Conservation (phyloP, 768 basidiomycete genomes). For the Crucibulum laeve region DNA sequence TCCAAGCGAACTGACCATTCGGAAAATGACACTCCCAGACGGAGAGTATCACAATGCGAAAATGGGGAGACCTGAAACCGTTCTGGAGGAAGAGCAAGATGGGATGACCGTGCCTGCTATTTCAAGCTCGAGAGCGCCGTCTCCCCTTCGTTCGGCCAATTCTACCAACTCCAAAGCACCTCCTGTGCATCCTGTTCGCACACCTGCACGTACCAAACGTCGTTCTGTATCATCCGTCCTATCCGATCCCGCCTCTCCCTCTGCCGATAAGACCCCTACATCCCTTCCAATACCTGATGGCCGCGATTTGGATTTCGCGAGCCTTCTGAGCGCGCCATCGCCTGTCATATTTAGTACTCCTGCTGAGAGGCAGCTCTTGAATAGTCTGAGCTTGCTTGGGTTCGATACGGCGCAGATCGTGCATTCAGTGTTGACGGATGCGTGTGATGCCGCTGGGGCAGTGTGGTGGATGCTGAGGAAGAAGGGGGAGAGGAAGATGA, state of each 20-base stretch:
- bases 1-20: constrained; percentile 57
- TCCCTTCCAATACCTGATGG: constrained; percentile 30
- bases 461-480: constrained; percentile 96
- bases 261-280: constrained; percentile 37
- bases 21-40: constrained; percentile 33
- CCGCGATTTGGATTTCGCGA: constrained; percentile 56
- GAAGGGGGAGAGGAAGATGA: constrained; percentile 61
- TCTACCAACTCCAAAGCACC: constrained; percentile 37
- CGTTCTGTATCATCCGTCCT: constrained; percentile 90
- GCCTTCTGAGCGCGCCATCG: constrained; percentile 57
- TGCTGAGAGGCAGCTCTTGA: constrained; percentile 76
- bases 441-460: constrained; percentile 88
- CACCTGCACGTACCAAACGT: constrained; percentile 92
- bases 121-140: too few species aligned
- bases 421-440: constrained; percentile 89
- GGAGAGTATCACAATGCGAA: constrained; percentile 31
- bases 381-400: constrained; percentile 68
- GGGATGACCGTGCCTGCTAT: constrained; percentile 12
- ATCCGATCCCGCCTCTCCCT: constrained; percentile 55
- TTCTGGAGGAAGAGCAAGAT: constrained; percentile 46
- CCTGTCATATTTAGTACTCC: constrained; percentile 87
- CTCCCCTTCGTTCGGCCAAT: constrained; percentile 22
- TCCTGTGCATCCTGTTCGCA: constrained; percentile 68
- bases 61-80: constrained; percentile 38
- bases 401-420: constrained; percentile 93